Base-by-base conservation (phyloP, 768 basidiomycete genomes). In the Dioszegia aurantiaca region DNA sequence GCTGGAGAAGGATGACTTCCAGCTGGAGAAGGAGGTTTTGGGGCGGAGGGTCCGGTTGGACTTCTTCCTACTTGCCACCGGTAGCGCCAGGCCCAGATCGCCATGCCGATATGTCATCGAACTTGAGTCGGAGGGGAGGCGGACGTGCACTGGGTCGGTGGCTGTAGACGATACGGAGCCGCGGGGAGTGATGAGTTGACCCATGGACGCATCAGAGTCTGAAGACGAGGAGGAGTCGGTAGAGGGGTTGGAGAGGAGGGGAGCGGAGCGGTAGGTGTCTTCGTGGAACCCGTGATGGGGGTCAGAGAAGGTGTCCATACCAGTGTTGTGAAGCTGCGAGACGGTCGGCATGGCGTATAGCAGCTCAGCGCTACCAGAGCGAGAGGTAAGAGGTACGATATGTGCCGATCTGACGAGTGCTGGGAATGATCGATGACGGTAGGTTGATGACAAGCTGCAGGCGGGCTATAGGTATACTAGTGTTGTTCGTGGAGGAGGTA, bases 1-100 rank as follows among this genome's bases (percentile, higher is more conserved):
- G 6, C 12, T 6, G 30, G 26, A n/a, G 51, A 53, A 53, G 24
- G 51, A 40, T 1, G 36, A 40, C n/a, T n/a, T 36, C 51, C 51
- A 53, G 37, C 51, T 40, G 16, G 36, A 40, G 37, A 53, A 53
- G 37, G 51, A 53, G 8, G 37, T 23, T 27, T 53, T 53, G 14
- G 51, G 23, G 21, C 37, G 36, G 21, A 53, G 11, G 14, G 39
- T 27, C 39, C 51, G 36, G 17, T 37, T 53, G 3, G 51, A 53
- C 23, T 19, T 41, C 51, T 53, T 53, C 26, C 17, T 53, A 3
- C 3, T 23, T 11, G 10, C 48, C 26, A 9, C 21, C 5, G 14
- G 14, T 16, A 28, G 27, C 17, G 14, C 46, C 24, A 21, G 14
- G 27, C 46, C 27, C 17, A 17, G 16, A 6, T 47, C 16, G 9